Conservation (phyloP, 768 basidiomycete species). For the Melanogaster broomeanus region DNA sequence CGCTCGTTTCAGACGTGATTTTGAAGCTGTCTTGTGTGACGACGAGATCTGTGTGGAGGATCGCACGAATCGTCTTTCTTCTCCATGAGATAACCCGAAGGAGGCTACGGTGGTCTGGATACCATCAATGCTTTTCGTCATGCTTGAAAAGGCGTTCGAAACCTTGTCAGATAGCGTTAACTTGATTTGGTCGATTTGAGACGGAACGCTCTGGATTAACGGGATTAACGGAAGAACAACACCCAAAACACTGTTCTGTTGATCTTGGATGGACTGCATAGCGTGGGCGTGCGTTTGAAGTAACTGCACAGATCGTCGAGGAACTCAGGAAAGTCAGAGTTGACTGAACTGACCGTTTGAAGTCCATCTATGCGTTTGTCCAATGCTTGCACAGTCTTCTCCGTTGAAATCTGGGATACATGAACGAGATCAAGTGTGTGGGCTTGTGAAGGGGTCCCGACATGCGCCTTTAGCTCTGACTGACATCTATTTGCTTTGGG, state of each 20-base stretch:
- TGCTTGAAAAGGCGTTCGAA: slow-evolving; percentile 13
- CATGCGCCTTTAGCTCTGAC: slow-evolving; percentile 54
- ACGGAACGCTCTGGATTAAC: slow-evolving; percentile 56
- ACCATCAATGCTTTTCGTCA: slow-evolving; percentile 15
- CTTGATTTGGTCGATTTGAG: slow-evolving; percentile 45
- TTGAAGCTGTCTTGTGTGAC: background rate
- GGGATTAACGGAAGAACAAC: slow-evolving; percentile 62
- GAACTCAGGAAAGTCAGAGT: slow-evolving; percentile 20
- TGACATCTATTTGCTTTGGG: slow-evolving; percentile 63
- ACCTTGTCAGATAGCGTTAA: slow-evolving; percentile 17
- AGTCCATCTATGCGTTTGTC: slow-evolving; percentile 59
- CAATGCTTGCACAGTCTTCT: slow-evolving; percentile 42
- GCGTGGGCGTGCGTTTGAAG: slow-evolving; percentile 57
- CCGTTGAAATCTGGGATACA: slow-evolving; percentile 41
- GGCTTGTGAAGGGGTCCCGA: slow-evolving; percentile 59
- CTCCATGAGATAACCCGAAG: slow-evolving; percentile 1
- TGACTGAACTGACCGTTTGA: slow-evolving; percentile 42
- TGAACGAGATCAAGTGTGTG: slow-evolving; percentile 39
- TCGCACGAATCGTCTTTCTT: background rate
- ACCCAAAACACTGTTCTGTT: slow-evolving; percentile 35
- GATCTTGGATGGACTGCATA: slow-evolving; percentile 55
- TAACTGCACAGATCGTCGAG: slow-evolving; percentile 33
- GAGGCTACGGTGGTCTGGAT: slow-evolving; percentile 11
- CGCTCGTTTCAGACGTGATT: slow-evolving; percentile 6
- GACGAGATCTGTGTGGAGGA: slow-evolving; percentile 7